phyloP scores from a whole-genome alignment of 2,329 filamentous ascomycete genomes.

The Scleromitrula shiraiana region DNA sequence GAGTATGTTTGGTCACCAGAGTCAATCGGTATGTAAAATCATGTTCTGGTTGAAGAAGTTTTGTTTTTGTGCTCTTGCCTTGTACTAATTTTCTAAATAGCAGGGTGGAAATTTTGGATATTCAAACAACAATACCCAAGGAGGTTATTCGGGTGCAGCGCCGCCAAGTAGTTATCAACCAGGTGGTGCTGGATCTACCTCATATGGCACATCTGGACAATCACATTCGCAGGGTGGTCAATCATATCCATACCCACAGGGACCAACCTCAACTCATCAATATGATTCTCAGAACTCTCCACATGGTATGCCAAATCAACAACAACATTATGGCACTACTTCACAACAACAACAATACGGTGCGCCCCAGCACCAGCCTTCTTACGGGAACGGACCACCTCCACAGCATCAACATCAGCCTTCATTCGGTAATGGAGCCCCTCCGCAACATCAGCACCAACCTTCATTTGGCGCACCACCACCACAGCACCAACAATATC shows the following conservation, averaged over 20 bases:
- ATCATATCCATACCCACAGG: slow-evolving; percentile 8
- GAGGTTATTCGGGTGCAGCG: slow-evolving; percentile 52
- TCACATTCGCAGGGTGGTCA: no score
- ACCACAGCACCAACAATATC: slow-evolving; percentile 16
- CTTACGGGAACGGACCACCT: no score
- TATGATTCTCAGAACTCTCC: slow-evolving; percentile 7
- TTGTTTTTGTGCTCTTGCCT: neutral
- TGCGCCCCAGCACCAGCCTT: no score
- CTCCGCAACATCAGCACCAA: slow-evolving; percentile 4
- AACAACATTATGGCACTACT: slow-evolving; percentile 11
- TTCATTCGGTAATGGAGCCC: slow-evolving; percentile 17
- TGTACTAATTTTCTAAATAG: slow-evolving; percentile 17
- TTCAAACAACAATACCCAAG: slow-evolving; percentile 42
- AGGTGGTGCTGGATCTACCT: slow-evolving; percentile 14
- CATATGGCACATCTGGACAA: slow-evolving; percentile 15
- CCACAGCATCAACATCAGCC: slow-evolving; percentile 23
- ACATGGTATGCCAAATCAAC: slow-evolving; percentile 1
- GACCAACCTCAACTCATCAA: slow-evolving; percentile 1
- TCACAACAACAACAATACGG: slow-evolving; percentile 21
- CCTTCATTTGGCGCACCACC: slow-evolving; percentile 4
- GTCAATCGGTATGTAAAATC: slow-evolving; percentile 16
- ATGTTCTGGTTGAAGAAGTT: no score
- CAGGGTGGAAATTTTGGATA: slow-evolving; percentile 54
- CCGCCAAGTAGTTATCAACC: slow-evolving; percentile 55
- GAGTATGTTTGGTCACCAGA: slow-evolving; percentile 24